phyloP scores from a whole-genome alignment of 495 filamentous ascomycete species.

The Penicillium robsamsonii region DNA sequence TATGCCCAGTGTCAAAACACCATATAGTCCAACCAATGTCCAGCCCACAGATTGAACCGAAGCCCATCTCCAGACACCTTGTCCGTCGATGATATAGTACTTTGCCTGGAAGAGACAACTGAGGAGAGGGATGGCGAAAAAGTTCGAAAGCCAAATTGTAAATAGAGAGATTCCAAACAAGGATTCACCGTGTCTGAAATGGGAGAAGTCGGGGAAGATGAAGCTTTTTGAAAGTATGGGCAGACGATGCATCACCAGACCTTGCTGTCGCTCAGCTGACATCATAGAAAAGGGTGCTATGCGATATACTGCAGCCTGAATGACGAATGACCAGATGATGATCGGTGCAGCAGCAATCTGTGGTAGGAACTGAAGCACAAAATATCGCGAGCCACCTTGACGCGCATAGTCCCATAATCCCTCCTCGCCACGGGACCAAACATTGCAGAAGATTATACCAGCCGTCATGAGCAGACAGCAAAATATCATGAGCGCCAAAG shows the following conservation, averaged over 20 bases:
- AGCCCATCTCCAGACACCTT: slow-evolving; percentile 70
- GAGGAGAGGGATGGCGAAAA: slow-evolving; percentile 64
- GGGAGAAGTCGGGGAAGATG: slow-evolving; percentile 56
- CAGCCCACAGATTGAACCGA: slow-evolving; percentile 73
- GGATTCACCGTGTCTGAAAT: slow-evolving; percentile 55
- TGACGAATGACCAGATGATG: slow-evolving; percentile 68
- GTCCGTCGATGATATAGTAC: slow-evolving; percentile 41
- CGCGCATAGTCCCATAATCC: slow-evolving; percentile 65
- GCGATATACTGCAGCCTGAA: slow-evolving; percentile 74
- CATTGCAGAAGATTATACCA: slow-evolving; percentile 67
- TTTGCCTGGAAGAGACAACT: slow-evolving; percentile 63
- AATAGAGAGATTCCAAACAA: slow-evolving; percentile 54
- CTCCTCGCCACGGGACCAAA: slow-evolving; percentile 61
- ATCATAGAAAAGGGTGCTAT: slow-evolving; percentile 74
- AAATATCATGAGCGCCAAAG: slow-evolving; percentile 55
- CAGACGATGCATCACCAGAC: slow-evolving; percentile 39
- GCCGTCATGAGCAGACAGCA: slow-evolving; percentile 69
- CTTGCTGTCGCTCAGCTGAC: slow-evolving; percentile 52
- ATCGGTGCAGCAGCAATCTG: slow-evolving; percentile 72
- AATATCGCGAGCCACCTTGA: slow-evolving; percentile 71
- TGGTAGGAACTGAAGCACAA: slow-evolving; percentile 80
- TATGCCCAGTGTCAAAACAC: slow-evolving; percentile 59
- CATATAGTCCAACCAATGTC: slow-evolving; percentile 72
- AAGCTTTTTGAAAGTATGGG: slow-evolving; percentile 51
- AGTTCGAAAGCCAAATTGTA: slow-evolving; percentile 59